Evolutionary conservation across 495 filamentous ascomycete species (phyloP).

Genomic region (Lentithecium fluviatile): DNA sequence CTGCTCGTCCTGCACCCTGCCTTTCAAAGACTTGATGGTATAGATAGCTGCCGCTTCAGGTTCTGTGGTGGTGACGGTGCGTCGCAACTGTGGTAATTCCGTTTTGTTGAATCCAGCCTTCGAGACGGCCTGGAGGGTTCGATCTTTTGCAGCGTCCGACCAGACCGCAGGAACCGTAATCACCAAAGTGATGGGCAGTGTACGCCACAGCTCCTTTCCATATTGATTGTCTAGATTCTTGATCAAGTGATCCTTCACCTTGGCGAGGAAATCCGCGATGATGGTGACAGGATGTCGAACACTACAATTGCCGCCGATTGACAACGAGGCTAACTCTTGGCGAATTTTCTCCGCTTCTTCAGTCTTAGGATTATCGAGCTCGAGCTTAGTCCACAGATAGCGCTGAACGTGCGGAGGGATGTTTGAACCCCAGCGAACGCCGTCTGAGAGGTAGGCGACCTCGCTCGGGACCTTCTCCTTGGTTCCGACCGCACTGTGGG

Average conservation of each 20-base stretch:
- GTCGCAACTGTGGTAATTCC: conserved; percentile 7
- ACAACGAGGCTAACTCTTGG: not conserved
- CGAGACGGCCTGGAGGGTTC: conserved; percentile 28
- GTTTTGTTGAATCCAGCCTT: conserved; percentile 16
- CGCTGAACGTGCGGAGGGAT: conserved; percentile 13
- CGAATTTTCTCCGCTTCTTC: conserved; percentile 3
- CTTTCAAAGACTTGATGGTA: conserved; percentile 45
- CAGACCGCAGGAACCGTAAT: conserved; percentile 42
- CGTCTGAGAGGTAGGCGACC: conserved; percentile 5
- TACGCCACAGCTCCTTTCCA: conserved; percentile 10
- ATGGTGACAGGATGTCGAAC: conserved; percentile 18
- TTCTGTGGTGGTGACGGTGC: conserved; percentile 48
- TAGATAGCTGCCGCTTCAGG: conserved; percentile 53
- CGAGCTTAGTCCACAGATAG: conserved; percentile 25
- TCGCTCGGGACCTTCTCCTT: conserved; percentile 30
- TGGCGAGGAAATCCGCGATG: conserved; percentile 15
- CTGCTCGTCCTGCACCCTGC: conserved; percentile 16
- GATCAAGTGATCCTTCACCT: conserved; percentile 15
- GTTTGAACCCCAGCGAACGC: conserved; percentile 11
- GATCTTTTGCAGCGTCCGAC: conserved; percentile 42
- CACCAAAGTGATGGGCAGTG: conserved; percentile 27
- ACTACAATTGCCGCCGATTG: not conserved
- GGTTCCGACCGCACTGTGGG: conserved; percentile 19
- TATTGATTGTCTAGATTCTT: conserved; percentile 15
- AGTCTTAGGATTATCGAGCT: conserved; percentile 10